phyloP scores from a whole-genome alignment of 257 asterid genomes.

The Paraleonurus japonicus region DNA sequence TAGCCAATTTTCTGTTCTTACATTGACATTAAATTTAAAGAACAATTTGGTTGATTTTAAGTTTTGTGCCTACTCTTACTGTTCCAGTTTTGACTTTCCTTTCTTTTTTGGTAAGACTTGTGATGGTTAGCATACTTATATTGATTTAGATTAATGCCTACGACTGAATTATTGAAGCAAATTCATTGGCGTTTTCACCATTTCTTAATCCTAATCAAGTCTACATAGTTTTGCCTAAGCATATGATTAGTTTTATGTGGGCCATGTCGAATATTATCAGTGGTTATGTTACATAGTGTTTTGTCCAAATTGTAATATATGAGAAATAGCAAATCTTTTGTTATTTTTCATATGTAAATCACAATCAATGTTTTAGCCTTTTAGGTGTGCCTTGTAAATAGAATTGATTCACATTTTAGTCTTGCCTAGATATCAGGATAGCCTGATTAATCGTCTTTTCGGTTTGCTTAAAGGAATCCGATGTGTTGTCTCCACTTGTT shows the following conservation, averaged over 20 bases:
- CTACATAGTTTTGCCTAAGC: neutral
- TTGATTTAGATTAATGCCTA: neutral
- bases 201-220: neutral
- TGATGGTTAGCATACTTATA: no score
- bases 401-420: no score
- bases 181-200: neutral
- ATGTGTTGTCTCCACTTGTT: no score
- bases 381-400: no score
- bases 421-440: no score
- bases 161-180: neutral
- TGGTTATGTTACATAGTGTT: no score
- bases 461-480: no score
- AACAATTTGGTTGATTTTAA: neutral
- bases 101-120: neutral
- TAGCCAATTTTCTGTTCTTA: slow-evolving; percentile 19
- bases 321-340: no score
- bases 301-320: no score
- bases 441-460: no score
- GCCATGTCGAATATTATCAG: neutral
- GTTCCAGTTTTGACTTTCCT: neutral
- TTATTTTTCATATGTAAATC: no score
- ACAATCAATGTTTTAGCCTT: no score
- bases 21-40: neutral
- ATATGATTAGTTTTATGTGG: neutral
- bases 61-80: neutral